Base-by-base conservation (phyloP, 192 early-diverging fungal genomes). In the Coemansia sp. region DNA sequence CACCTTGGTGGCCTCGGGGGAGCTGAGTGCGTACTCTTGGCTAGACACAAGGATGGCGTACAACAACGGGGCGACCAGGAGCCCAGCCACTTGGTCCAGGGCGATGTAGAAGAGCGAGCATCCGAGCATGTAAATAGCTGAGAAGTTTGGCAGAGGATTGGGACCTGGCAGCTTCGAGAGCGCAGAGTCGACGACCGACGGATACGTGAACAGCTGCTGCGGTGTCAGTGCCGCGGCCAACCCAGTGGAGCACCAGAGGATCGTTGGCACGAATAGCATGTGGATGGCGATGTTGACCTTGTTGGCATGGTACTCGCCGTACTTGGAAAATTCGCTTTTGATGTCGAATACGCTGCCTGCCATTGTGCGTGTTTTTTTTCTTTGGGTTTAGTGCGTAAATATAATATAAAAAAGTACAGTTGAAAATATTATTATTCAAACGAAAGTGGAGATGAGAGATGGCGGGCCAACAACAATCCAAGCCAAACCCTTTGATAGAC, bases 211-310 rank as follows among this genome's bases (percentile, higher is more conserved):
- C 12, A 88, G 53, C 26, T 46, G 52, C 16, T 55, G 61, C 4
- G 79, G 84, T 66, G 37, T 83, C 68, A 25, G 72, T 59, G 53
- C 74, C 34, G 86, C 73, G 18, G 75, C 67, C 72, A 88, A 84
- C 9, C 93, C 91, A 23, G 92, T 67, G 7, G 78, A 74, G 31
- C 91, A 87, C 91, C 92, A 96, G 39, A 94, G 79, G 68, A 98
- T 93, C 53, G 88, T 86, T 6, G 96, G 96, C 30, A 99, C 94
- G 74, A 90, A 98, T 3, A 94, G 75, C 69, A 94, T 82, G 77
- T 97, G 94, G 64, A 94, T 91, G 21, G 80, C 64, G 29, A 94
- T 80, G 82, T 97, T 95, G 68, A 85, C 75, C 43, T 74, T 74
- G 85, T 92, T 91, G 78, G 88, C 76, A 72, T 93, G 88, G 84